phyloP scores from a whole-genome alignment of 2,329 filamentous ascomycete genomes.

The Aplosporella prunicola region DNA sequence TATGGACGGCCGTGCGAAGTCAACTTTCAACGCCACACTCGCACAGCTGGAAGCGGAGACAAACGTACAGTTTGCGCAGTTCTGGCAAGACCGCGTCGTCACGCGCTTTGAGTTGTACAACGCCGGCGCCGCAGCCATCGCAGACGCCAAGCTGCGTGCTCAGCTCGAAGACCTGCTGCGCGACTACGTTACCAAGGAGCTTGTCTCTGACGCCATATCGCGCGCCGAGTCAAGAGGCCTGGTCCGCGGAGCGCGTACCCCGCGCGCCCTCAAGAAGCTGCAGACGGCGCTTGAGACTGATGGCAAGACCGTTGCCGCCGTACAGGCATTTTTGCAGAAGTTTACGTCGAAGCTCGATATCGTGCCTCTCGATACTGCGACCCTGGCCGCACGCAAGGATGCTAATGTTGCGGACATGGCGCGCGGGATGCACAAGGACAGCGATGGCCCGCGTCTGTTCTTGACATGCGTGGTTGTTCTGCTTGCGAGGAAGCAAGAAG shows the following conservation, averaged over 20 bases:
- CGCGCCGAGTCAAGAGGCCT: conserved; percentile 24
- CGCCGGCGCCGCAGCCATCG: conserved; percentile 17
- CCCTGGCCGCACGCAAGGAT: conserved; percentile 18
- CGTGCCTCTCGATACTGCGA: conserved; percentile 2
- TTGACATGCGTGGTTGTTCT: conserved; percentile 27
- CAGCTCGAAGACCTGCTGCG: conserved; percentile 26
- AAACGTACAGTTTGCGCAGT: conserved; percentile 21
- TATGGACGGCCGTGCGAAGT: conserved; percentile 3
- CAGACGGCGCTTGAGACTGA: conserved; percentile 16
- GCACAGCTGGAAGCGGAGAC: conserved; percentile 20
- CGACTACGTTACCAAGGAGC: conserved; percentile 23
- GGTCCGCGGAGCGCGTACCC: conserved; percentile 22
- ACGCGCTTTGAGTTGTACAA: conserved; percentile 21
- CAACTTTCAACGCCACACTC: conserved; percentile 11
- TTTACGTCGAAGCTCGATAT: conserved; percentile 27
- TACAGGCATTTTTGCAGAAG: conserved; percentile 19
- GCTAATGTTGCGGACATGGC: conserved; percentile 24
- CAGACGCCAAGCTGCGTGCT: conserved; percentile 23
- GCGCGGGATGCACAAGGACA: conserved; percentile 25
- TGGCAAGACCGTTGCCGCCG: conserved; percentile 1
- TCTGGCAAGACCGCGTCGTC: conserved; percentile 25
- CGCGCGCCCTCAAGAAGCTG: conserved; percentile 23
- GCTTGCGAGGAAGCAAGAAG: conserved; percentile 20
- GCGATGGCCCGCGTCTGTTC: conserved; percentile 29
- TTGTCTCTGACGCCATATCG: conserved; percentile 23